These are phyloP conservation scores for Phytopythium boreale DNA, from an alignment of 352 stramenopile species.

Conservation along the genomic window DNA sequence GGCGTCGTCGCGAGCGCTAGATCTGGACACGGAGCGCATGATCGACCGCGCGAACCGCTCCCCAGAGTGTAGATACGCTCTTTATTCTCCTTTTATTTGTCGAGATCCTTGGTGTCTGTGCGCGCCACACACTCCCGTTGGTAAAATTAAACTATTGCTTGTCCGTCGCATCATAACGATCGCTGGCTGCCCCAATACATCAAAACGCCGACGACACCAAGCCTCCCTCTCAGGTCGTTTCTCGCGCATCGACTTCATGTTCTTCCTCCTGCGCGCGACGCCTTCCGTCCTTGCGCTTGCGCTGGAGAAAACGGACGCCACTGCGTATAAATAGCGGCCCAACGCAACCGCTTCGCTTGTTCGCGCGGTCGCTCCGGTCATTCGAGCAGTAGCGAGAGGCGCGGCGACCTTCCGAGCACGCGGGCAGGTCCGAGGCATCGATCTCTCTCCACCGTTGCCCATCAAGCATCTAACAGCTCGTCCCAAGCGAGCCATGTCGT, in stretches of 20 bases:
- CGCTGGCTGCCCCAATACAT: too few relatives aligned
- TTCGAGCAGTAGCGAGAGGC: neutral
- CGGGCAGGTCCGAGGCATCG: neutral
- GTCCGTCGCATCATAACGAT: neutral
- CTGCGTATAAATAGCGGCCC: neutral
- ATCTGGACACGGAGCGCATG: neutral
- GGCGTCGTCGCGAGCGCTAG: neutral
- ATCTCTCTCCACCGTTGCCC: too few relatives aligned
- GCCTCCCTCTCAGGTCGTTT: neutral
- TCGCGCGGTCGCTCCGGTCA: neutral
- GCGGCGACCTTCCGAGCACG: neutral
- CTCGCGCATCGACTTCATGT: neutral
- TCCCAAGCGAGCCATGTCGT: slow-evolving; percentile 9
- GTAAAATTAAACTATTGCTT: neutral
- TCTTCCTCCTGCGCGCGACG: neutral
- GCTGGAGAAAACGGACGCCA: neutral
- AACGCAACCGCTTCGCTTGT: neutral
- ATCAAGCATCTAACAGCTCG: neutral
- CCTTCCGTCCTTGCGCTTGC: too few relatives aligned
- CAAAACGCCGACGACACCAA: too few relatives aligned
- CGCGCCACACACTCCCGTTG: too few relatives aligned
- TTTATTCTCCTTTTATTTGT: neutral
- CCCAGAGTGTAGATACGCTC: slow-evolving; percentile 2
- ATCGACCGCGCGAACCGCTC: neutral
- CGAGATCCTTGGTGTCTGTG: neutral